Base-by-base conservation (phyloP, 306 rosid genomes). In the Trichosanthes cucumerina region DNA sequence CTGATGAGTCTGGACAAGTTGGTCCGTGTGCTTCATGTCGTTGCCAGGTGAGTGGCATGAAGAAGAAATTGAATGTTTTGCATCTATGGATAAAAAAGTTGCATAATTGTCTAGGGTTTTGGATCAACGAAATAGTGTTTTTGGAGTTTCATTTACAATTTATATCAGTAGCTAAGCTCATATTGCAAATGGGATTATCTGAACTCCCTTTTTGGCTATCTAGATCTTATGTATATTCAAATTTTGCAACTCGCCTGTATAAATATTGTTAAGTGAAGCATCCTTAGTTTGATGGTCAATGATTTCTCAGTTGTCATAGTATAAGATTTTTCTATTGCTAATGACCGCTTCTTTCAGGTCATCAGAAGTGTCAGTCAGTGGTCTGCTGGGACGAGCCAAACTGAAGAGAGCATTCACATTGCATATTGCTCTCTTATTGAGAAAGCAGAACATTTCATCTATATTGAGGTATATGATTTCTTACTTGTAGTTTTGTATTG, bases 301-400 rank as follows among this genome's bases (percentile, higher is more conserved):
- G 16, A 24, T 16, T 71, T 2, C 4, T 18, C 62, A 34, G 78
- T 50, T 23, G 7, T 43, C 41, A 50, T 73, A 60, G 80, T 53
- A 36, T 38, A 53, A 65, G 84, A 74, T 23, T 19, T 9, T 76
- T 75, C 28, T 59, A 26, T 43, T 72, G 11, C 79, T 84, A 71
- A 58, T 50, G 47, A 34, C 56, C 56, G 78, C 75, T 78, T 50
- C 64, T 84, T 81, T 83, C 85, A 96, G 99, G 90, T 96, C 66
- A 90, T 96, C 81, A 91, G 99, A 90, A 93, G 99, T 34, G 98
- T 96, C 79, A 92, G 99, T 79, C 99, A 96, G 80, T 92, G 99
- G 98, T 96, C 99, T 39, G 93, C 99, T 79, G 99, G 99, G 79
- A 92, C 99, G 83, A 96, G 99, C 83, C 98, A 87, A 93, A 88